Evolutionary conservation across 768 basidiomycete genomes (phyloP), one percentile per base, ranked within the genome.

Genomic region (Lactarius hengduanensis): DNA sequence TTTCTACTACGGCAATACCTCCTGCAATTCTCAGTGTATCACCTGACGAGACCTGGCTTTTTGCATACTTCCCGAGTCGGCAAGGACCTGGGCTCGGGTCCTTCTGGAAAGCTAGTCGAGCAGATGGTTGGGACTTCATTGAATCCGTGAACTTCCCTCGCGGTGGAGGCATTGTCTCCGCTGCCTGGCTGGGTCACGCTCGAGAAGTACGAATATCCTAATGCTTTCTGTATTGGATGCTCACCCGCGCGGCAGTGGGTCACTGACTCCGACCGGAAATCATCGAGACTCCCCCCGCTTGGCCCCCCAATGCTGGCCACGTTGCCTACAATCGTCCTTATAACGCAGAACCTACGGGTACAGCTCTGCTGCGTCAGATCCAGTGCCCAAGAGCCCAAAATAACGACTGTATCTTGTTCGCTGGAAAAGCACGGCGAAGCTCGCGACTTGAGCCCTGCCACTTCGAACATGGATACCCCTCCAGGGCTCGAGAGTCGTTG

Each of bases 1-100:
- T 90, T 54, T 68, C 78, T n/a, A 74, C 77, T 26, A 76, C 82
- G 0, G 78, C 83, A 7, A 63, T 75, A 13, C 84, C 90, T 8
- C 86, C 90, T 0, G 82, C 82, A 7, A 75, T 87, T 36, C 84
- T 92, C 59, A 83, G 84, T 8, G 80, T 85, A 22, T 82, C 86
- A 6, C 81, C 87, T 3, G 77, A 78, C 34, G 85, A 87, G 66
- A 79, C 81, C 57, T 88, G 83, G 85, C 73, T 92, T 5, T 91
- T 91, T 71, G 90, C 89, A 1, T 92, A 86, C 72, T 92, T 89
- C 72, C 89, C 90, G 13, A 80, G 86, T 47, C 77, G 77, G 36
- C 81, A 80, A 30, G 74, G 76, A 1, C 85, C 86, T 65, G 88
- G 89, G 13, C 74, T 83, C 53, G 85, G 82, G 15, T 89, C 90